These are phyloP conservation scores for Kodamaea sp. DNA, from an alignment of 1,139 yeast genomes.

Conservation along the genomic window DNA sequence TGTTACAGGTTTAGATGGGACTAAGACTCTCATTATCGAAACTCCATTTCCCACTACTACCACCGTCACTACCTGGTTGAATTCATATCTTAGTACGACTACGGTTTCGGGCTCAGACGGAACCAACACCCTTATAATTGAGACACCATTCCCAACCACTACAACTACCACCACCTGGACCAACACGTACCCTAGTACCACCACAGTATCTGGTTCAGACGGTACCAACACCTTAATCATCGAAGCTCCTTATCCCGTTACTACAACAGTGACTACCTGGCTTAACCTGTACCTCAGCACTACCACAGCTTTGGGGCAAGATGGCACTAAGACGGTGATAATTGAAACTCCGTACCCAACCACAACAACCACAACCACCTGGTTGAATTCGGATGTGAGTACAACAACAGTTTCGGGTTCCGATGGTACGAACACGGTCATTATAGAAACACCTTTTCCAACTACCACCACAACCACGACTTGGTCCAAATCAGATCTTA, in stretches of 20 bases:
- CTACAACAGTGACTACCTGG: slow-evolving; percentile 12
- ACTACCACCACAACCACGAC: slow-evolving; percentile 14
- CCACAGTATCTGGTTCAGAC: slow-evolving; percentile 12
- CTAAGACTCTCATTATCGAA: slow-evolving; percentile 18
- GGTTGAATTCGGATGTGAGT: slow-evolving; percentile 2
- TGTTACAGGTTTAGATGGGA: slow-evolving; percentile 10
- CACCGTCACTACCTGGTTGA: slow-evolving; percentile 3
- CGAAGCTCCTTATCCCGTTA: no score
- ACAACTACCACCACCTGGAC: slow-evolving; percentile 15
- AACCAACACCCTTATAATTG: slow-evolving; percentile 19
- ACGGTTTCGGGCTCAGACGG: slow-evolving; percentile 13
- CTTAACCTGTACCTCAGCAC: slow-evolving; percentile 4
- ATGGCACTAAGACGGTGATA: slow-evolving; percentile 16
- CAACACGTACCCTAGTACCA: slow-evolving; percentile 8
- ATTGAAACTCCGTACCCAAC: slow-evolving; percentile 18
- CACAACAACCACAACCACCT: slow-evolving; percentile 3
- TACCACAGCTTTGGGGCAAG: slow-evolving; percentile 9
- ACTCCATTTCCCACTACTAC: slow-evolving; percentile 14
- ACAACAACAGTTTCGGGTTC: slow-evolving; percentile 11
- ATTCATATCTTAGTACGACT: slow-evolving; percentile 4
- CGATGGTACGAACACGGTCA: slow-evolving; percentile 18
- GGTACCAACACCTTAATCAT: no score
- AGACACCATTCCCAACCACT: slow-evolving; percentile 18
- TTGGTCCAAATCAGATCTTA: slow-evolving; percentile 10
- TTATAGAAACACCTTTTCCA: slow-evolving; percentile 21